Evolutionary conservation across 1,284 basidiomycete species (phyloP).

Genomic region (Melanopsichium pennsylvanicum): DNA sequence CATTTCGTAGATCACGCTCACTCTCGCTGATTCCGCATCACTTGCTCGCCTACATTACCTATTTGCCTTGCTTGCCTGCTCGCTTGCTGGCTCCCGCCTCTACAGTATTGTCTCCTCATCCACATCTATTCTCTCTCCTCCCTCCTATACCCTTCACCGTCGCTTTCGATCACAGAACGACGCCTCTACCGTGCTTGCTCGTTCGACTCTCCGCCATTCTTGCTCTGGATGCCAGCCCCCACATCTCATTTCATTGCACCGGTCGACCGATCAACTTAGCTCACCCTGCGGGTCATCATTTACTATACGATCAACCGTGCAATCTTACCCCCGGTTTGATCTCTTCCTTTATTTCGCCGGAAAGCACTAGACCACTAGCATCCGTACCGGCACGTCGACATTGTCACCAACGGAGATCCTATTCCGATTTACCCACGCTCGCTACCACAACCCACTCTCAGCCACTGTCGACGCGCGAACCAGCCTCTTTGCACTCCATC

Average conservation of each 20-base stretch:
- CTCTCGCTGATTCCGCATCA: constrained; percentile 8
- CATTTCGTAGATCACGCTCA: constrained; percentile 12
- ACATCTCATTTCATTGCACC: constrained; percentile 6
- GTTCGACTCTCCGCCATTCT: background rate
- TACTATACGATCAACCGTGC: constrained; percentile 6
- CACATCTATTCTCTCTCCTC: background rate
- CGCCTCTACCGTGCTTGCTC: background rate
- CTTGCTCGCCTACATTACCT: background rate
- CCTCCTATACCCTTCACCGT: background rate
- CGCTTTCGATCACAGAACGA: constrained; percentile 4
- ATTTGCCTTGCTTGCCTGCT: background rate
- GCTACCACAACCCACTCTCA: background rate
- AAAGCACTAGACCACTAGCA: constrained; percentile 1
- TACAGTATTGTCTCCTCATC: constrained; percentile 1
- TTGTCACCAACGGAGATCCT: constrained; percentile 1
- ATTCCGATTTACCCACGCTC: constrained; percentile 16
- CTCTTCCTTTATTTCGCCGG: constrained; percentile 5
- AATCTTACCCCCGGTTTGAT: background rate
- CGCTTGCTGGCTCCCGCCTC: constrained; percentile 1
- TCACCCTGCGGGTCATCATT: constrained; percentile 2
- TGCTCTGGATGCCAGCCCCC: constrained; percentile 4
- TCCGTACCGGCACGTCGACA: background rate
- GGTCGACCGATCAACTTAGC: background rate
- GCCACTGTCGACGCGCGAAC: background rate
- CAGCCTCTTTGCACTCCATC: background rate